Evolutionary conservation across 2,329 filamentous ascomycete genomes (phyloP).

Genomic region (Cytospora leucostoma): DNA sequence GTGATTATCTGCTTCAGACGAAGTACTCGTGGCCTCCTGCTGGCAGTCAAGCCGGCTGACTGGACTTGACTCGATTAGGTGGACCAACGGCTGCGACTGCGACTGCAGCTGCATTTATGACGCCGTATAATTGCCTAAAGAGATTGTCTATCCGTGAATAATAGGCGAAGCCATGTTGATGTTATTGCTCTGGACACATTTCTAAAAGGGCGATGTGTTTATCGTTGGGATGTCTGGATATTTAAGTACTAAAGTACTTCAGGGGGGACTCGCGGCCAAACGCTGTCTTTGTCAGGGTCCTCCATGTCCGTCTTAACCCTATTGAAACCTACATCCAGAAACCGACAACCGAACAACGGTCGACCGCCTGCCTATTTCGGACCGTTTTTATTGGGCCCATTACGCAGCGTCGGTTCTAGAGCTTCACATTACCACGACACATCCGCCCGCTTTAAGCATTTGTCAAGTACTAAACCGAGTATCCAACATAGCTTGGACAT

Average conservation of each 20-base stretch:
- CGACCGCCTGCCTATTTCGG: conserved; percentile 17
- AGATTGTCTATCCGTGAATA: neutral
- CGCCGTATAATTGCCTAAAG: neutral
- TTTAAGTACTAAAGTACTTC: neutral
- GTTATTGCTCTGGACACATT: neutral
- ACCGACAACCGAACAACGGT: neutral
- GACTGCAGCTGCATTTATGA: neutral
- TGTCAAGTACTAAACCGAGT: neutral
- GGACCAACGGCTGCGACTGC: neutral
- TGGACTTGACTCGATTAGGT: neutral
- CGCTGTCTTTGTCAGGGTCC: conserved; percentile 20
- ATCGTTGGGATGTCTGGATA: neutral
- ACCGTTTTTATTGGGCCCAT: neutral
- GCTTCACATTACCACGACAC: neutral
- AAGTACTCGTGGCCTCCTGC: neutral
- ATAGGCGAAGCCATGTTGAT: neutral
- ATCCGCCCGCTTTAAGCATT: neutral
- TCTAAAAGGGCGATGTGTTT: neutral
- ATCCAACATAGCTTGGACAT: conserved; percentile 36
- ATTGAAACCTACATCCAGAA: conserved; percentile 20
- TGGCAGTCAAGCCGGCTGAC: neutral
- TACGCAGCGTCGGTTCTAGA: neutral
- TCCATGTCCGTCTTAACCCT: conserved; percentile 2
- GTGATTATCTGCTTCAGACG: neutral
- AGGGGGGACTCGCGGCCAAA: neutral